Evolutionary conservation across 148 eudicot genomes (phyloP).

Genomic region (Polygonum aviculare): DNA sequence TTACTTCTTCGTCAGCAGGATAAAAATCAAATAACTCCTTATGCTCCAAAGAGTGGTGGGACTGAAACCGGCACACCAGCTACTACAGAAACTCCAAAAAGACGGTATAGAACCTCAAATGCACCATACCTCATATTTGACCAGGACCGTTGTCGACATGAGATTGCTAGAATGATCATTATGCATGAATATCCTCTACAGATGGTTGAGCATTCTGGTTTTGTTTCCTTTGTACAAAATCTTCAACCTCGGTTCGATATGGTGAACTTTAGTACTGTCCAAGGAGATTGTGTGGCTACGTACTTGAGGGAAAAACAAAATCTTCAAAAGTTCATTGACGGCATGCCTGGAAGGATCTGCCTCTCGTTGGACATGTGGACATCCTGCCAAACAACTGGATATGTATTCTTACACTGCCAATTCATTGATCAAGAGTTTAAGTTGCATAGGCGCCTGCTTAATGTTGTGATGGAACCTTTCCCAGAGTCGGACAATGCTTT

Average conservation of each 20-base stretch:
- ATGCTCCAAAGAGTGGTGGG: slow-evolving; percentile 35
- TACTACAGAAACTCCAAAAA: slow-evolving; percentile 39
- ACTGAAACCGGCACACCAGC: slow-evolving; percentile 18
- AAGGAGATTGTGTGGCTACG: slow-evolving; percentile 74
- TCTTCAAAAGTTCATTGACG: slow-evolving; percentile 53
- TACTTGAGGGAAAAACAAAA: slow-evolving; percentile 59
- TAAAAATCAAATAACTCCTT: slow-evolving; percentile 31
- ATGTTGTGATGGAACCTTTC: slow-evolving; percentile 76
- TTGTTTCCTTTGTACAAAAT: slow-evolving; percentile 51
- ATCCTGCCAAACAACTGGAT: slow-evolving; percentile 53
- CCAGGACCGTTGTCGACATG: slow-evolving; percentile 61
- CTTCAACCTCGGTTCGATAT: slow-evolving; percentile 68
- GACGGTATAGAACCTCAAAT: slow-evolving; percentile 40
- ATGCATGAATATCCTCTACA: slow-evolving; percentile 73
- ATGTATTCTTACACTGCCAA: slow-evolving; percentile 57
- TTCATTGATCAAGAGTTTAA: slow-evolving; percentile 72
- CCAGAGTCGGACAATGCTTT: slow-evolving; percentile 73
- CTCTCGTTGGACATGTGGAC: slow-evolving; percentile 65
- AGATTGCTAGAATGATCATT: slow-evolving; percentile 70
- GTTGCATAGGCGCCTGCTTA: slow-evolving; percentile 61
- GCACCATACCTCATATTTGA: slow-evolving; percentile 50
- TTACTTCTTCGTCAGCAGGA: slow-evolving; percentile 53
- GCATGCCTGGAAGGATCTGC: slow-evolving; percentile 64
- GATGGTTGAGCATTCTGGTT: slow-evolving; percentile 72
- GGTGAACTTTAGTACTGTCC: slow-evolving; percentile 62